These are phyloP conservation scores for Colletotrichum sp. DNA, from an alignment of 2,329 filamentous ascomycete genomes.

Conservation along the genomic window DNA sequence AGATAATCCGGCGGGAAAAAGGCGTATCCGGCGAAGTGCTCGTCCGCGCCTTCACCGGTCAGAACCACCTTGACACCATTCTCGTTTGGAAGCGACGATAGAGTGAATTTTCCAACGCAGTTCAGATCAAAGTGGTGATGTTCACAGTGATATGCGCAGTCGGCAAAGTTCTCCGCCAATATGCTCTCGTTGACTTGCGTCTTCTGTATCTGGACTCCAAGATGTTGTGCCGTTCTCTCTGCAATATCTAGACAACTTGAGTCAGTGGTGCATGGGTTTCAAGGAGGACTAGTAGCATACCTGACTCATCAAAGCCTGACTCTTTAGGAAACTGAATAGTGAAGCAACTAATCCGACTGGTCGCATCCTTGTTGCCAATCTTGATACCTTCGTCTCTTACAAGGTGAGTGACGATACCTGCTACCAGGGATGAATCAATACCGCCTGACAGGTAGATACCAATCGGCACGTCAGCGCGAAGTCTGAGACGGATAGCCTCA, in stretches of 20 bases:
- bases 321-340: constrained; percentile 56
- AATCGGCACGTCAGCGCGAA: constrained; percentile 62
- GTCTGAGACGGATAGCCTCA: constrained; percentile 54
- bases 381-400: constrained; percentile 47
- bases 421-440: constrained; percentile 61
- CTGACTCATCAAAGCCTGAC: constrained; percentile 55
- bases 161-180: constrained; percentile 32
- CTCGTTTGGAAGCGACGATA: constrained; percentile 48
- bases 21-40: constrained; percentile 58
- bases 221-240: constrained; percentile 26
- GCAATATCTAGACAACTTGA: no score
- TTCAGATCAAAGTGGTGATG: constrained; percentile 51
- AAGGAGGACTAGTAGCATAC: no score
- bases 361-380: constrained; percentile 43
- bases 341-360: constrained; percentile 41
- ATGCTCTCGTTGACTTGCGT: constrained; percentile 28
- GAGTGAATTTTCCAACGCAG: constrained; percentile 52
- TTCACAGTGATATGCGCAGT: constrained; percentile 34
- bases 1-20: constrained; percentile 52
- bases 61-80: constrained; percentile 58
- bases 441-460: constrained; percentile 63
- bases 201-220: constrained; percentile 32
- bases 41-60: constrained; percentile 57
- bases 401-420: constrained; percentile 59
- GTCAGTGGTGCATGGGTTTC: no score